These are phyloP conservation scores for Pseudogymnoascus sp. DNA, from an alignment of 2,329 filamentous ascomycete genomes.

Conservation along the genomic window DNA sequence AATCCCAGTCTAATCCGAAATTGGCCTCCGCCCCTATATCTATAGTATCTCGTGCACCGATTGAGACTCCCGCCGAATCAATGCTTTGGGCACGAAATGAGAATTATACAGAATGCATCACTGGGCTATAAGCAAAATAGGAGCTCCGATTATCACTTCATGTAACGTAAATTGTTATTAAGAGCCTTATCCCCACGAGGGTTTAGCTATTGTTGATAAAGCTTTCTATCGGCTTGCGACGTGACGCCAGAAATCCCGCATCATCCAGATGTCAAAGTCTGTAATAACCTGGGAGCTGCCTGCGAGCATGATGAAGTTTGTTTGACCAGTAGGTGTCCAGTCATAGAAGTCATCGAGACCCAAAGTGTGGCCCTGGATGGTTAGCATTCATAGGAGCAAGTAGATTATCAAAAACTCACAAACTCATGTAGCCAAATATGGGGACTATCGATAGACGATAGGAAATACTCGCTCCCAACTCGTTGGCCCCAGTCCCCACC, in stretches of 20 bases:
- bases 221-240: conserved; percentile 13
- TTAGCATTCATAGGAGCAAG: not conserved
- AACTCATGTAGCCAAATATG: conserved; percentile 41
- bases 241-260: conserved; percentile 38
- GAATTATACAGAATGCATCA: no score
- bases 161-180: no score
- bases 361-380: conserved; percentile 32
- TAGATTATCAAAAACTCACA: not conserved
- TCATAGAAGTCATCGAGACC: conserved; percentile 35
- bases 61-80: no score
- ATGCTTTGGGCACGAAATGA: no score
- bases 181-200: no score
- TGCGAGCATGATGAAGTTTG: conserved; percentile 38
- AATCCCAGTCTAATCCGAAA: no score
- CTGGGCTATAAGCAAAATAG: no score
- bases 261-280: conserved; percentile 42
- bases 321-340: conserved; percentile 35
- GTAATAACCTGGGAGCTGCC: conserved; percentile 35
- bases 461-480: conserved; percentile 36
- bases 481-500: conserved; percentile 41
- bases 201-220: not conserved
- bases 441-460: conserved; percentile 31
- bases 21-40: no score
- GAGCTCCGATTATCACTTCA: no score
- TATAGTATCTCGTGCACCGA: no score